Evolutionary conservation across 2,329 filamentous ascomycete species (phyloP), one percentile per base, ranked within the genome.

Genomic region (Alternaria brassicicola): DNA sequence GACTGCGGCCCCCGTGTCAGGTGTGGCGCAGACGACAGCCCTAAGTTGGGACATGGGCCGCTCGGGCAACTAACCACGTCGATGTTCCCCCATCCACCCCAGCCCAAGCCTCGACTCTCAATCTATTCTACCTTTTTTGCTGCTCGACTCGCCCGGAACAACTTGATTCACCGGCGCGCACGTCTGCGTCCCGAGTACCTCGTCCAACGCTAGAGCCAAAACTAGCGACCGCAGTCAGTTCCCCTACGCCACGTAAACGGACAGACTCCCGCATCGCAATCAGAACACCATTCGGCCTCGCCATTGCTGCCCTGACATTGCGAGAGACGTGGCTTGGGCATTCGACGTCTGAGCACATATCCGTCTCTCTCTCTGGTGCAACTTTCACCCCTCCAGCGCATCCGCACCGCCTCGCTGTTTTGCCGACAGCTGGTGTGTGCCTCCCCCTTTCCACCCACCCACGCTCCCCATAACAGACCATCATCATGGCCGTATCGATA

Each of bases 401-500:
- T 48, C 46, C 54, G 52, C 50, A 33, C 55, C 61, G 57, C 55
- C 41, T 59, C 26, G 47, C 58, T 36, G 41, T 28, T 25, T 36
- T 51, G 52, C 45, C 48, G 45, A 39, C 36, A 55, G 51, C 51
- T 54, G 47, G 41, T 47, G 41, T 47, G 54, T 43, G 57, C 55
- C 41, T 41, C 56, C 36, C 54, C 52, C 51, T 57, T 46, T 50
- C 41, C 43, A 26, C 47, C 49, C 41, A 25, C 45, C 23, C 54
- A 57, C 43, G 63, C n/a, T n/a, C n/a, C n/a, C 53, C 63, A 43
- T 55, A 46, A 52, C 54, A 56, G 52, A 52, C 52, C 51, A 35
- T 67, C 67, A 78, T 74, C 64, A 86, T 85, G 83, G 79, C 83
- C 59, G 80, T 82, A 52, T 94, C 93, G 50, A 96, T 98, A 78